Base-by-base conservation (phyloP, 345 rosid species). In the Boechera retrofracta region DNA sequence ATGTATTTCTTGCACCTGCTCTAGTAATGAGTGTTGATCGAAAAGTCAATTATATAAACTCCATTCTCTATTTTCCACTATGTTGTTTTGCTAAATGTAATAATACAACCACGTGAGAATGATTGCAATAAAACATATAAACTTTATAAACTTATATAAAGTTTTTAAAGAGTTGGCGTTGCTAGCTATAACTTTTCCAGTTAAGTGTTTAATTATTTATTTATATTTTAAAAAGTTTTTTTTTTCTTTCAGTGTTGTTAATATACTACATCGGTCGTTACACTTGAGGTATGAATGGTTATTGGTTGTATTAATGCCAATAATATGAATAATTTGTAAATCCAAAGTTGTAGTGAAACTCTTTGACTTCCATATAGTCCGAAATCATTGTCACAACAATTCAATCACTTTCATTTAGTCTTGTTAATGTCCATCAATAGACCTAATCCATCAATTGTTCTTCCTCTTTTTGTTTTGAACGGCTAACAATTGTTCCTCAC, bases 351-450 rank as follows among this genome's bases (percentile, higher is more conserved):
- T 71, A 47, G 57, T 71, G 47, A 71, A 44, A 21, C 33, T 32
- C 26, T 60, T 35, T 71, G 67, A 71, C 68, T 72, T 72, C 42
- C 42, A 52, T 72, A 62, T 62, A 49, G 61, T 72, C 38, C 5
- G 7, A 48, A 60, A 60, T 72, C 18, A 13, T 38, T 28, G 68
- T 72, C 70, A 39, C 51, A 62, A 61, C 49, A 49, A 72, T n/a
- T 72, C 39, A 6, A 61, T 72, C 60, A 36, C 42, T 61, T 38
- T 61, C 69, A 62, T 51, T 51, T 49, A 62, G 76, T 72, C 68
- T 35, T 60, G 65, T 71, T 47, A 32, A 60, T 57, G 65, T 44
- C 55, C 18, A 60, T 61, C 76, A 61, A n/a, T 61, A 61, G 38
- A 52, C 68, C 58, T 60, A 35, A 72, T 60, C 59, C 67, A 71